Conservation (phyloP, 495 filamentous ascomycete genomes). For the Talaromyces liani region DNA sequence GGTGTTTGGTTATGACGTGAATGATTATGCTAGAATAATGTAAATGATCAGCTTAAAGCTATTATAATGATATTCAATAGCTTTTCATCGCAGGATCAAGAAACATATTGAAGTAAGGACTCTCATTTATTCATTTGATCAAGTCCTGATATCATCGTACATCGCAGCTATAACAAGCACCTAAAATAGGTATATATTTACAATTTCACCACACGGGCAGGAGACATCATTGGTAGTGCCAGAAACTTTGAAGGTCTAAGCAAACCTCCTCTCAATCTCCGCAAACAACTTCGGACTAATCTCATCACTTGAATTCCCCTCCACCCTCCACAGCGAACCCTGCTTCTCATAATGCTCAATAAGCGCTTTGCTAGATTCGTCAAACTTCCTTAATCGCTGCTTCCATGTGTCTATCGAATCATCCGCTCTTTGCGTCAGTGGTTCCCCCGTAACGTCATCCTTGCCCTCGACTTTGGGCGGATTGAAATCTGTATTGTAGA, state of each 20-base stretch:
- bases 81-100: background rate
- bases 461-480: slow-evolving; percentile 68
- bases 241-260: slow-evolving; percentile 6
- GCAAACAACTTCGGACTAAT: slow-evolving; percentile 77
- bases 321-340: slow-evolving; percentile 81
- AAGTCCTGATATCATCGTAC: background rate
- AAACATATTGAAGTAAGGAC: background rate
- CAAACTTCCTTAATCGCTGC: slow-evolving; percentile 69
- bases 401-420: slow-evolving; percentile 84
- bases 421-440: slow-evolving; percentile 71
- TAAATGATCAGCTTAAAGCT: slow-evolving; percentile 6
- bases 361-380: slow-evolving; percentile 76
- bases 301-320: slow-evolving; percentile 85
- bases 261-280: slow-evolving; percentile 75
- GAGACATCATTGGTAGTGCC: slow-evolving; percentile 5
- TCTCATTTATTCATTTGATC: background rate
- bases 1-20: slow-evolving; percentile 5
- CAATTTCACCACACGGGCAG: slow-evolving; percentile 10
- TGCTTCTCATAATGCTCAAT: slow-evolving; percentile 82
- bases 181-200: slow-evolving; percentile 2
- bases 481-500: slow-evolving; percentile 94
- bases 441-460: slow-evolving; percentile 90
- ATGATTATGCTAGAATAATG: slow-evolving; percentile 1
- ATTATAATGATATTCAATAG: background rate
- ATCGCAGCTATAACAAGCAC: background rate